Evolutionary conservation across 2,329 filamentous ascomycete genomes (phyloP).

Genomic region (Fusarium sterilihyphosum): DNA sequence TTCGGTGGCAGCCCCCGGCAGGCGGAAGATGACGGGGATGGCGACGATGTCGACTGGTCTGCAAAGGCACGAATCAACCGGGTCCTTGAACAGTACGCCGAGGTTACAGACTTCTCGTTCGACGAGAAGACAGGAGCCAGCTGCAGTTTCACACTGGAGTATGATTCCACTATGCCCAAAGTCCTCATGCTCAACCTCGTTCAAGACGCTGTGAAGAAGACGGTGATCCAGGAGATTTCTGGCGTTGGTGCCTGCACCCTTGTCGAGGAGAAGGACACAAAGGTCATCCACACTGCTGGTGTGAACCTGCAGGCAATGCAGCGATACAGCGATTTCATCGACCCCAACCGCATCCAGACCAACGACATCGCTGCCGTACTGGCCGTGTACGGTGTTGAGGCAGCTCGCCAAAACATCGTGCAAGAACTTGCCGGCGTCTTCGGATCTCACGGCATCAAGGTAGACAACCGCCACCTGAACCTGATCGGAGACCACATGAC

Average conservation of each 20-base stretch:
- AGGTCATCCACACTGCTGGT: slow-evolving; percentile 80
- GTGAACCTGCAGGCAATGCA: slow-evolving; percentile 94
- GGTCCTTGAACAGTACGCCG: slow-evolving; percentile 69
- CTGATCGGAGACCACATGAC: slow-evolving; percentile 99
- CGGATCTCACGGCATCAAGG: slow-evolving; percentile 87
- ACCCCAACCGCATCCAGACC: slow-evolving; percentile 86
- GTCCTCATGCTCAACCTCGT: slow-evolving; percentile 92
- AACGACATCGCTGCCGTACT: slow-evolving; percentile 94
- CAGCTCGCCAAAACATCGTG: slow-evolving; percentile 87
- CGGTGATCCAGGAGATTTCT: slow-evolving; percentile 87
- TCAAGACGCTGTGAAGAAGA: slow-evolving; percentile 79
- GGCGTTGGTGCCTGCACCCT: slow-evolving; percentile 76
- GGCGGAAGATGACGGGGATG: slow-evolving; percentile 52
- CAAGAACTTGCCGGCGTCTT: slow-evolving; percentile 88
- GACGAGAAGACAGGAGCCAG: slow-evolving; percentile 77
- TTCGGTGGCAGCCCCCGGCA: slow-evolving; percentile 61
- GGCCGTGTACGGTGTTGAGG: slow-evolving; percentile 89
- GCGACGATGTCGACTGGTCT: slow-evolving; percentile 51
- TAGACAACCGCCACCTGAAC: slow-evolving; percentile 92
- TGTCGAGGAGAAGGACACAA: slow-evolving; percentile 66
- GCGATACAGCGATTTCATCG: slow-evolving; percentile 83
- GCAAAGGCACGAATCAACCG: slow-evolving; percentile 67
- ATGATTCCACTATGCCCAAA: slow-evolving; percentile 83
- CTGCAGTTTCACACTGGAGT: slow-evolving; percentile 86
- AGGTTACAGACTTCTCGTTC: slow-evolving; percentile 82